These are phyloP conservation scores for Phialophora verrucosa DNA, from an alignment of 2,329 filamentous ascomycete species.

Conservation along the genomic window DNA sequence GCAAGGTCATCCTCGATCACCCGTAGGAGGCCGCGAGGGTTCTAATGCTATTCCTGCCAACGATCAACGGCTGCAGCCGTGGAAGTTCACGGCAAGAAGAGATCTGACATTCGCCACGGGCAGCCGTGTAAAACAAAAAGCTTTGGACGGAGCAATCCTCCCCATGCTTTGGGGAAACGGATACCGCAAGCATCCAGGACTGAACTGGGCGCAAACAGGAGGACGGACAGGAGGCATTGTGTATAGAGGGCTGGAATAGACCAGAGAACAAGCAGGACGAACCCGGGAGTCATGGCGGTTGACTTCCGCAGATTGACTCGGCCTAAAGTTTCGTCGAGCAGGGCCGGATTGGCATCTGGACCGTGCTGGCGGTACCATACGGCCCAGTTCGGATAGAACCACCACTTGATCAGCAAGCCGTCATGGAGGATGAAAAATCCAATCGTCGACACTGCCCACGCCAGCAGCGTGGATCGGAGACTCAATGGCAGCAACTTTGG, in stretches of 20 bases:
- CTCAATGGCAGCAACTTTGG: not conserved
- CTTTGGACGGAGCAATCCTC: slow-evolving; percentile 19
- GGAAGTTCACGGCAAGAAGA: slow-evolving; percentile 19
- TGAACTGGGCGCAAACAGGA: slow-evolving; percentile 14
- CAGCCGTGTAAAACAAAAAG: slow-evolving; percentile 25
- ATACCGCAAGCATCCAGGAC: slow-evolving; percentile 8
- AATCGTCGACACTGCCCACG: slow-evolving; percentile 19
- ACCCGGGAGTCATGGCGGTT: slow-evolving; percentile 25
- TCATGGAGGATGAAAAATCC: slow-evolving; percentile 22
- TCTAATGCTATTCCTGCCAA: too few species aligned
- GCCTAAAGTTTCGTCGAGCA: slow-evolving; percentile 14
- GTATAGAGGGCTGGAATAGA: slow-evolving; percentile 24
- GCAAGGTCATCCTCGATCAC: too few species aligned
- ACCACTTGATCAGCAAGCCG: slow-evolving; percentile 28
- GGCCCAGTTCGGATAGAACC: slow-evolving; percentile 29
- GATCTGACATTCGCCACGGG: slow-evolving; percentile 12
- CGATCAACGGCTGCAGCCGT: too few species aligned
- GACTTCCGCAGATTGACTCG: slow-evolving; percentile 22
- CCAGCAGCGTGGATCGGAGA: not conserved
- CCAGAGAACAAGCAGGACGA: slow-evolving; percentile 24
- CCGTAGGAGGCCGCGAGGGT: too few species aligned
- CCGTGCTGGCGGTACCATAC: slow-evolving; percentile 27
- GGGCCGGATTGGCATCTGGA: slow-evolving; percentile 11
- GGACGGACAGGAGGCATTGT: slow-evolving; percentile 16
- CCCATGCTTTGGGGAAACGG: not conserved